These are phyloP conservation scores for Hypocreales sp. DNA, from an alignment of 2,329 filamentous ascomycete species.

Conservation along the genomic window DNA sequence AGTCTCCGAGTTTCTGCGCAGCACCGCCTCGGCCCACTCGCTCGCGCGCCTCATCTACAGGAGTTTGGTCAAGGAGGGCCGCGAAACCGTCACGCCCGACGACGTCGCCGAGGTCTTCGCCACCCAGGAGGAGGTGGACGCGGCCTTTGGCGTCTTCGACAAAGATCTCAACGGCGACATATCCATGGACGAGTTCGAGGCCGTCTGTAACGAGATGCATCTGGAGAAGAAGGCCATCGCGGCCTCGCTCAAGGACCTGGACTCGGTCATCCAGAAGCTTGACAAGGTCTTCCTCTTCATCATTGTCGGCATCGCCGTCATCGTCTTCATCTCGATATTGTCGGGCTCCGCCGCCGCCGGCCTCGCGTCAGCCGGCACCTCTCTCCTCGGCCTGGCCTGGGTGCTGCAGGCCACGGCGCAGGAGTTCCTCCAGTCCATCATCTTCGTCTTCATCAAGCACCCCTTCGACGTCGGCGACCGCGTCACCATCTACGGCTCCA, in stretches of 20 bases:
- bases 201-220: conserved; percentile 86
- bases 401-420: conserved; percentile 84
- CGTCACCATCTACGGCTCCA: conserved; percentile 82
- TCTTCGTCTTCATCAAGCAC: conserved; percentile 95
- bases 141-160: conserved; percentile 84
- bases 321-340: conserved; percentile 81
- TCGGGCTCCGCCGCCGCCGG: conserved; percentile 83
- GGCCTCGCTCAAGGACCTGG: conserved; percentile 84
- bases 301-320: conserved; percentile 61
- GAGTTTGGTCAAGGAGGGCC: conserved; percentile 61
- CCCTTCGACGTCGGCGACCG: conserved; percentile 93
- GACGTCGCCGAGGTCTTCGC: conserved; percentile 69
- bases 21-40: conserved; percentile 60
- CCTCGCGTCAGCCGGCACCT: conserved; percentile 76
- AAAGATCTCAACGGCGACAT: conserved; percentile 96
- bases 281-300: conserved; percentile 83
- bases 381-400: conserved; percentile 83
- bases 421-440: conserved; percentile 83
- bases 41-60: conserved; percentile 79
- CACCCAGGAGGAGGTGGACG: conserved; percentile 71
- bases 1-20: conserved; percentile 60
- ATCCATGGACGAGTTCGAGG: conserved; percentile 85
- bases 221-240: conserved; percentile 92
- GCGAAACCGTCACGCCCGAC: conserved; percentile 61
- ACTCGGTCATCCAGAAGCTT: conserved; percentile 82